phyloP scores from a whole-genome alignment of 495 filamentous ascomycete genomes.

The Daldinia vernicosa region DNA sequence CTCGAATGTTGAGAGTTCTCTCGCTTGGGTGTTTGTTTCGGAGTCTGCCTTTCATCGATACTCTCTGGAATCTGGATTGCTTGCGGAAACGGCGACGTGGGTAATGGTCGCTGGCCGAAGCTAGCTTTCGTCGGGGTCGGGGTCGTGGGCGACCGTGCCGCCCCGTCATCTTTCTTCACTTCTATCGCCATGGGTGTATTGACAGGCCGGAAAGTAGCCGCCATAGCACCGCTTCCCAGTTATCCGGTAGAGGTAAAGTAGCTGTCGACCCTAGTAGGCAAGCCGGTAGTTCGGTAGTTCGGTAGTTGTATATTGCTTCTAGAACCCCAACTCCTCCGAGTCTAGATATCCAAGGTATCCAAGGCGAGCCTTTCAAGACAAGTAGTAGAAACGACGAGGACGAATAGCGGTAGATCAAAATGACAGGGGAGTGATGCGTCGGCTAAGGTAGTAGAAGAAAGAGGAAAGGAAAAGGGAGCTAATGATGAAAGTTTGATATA shows the following conservation, averaged over 20 bases:
- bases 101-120: slow-evolving; percentile 70
- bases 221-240: slow-evolving; percentile 46
- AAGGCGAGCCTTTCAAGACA: slow-evolving; percentile 8
- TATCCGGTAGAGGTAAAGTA: not conserved
- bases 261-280: not conserved
- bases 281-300: slow-evolving; percentile 1
- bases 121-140: slow-evolving; percentile 70
- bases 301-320: slow-evolving; percentile 1
- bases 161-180: slow-evolving; percentile 53
- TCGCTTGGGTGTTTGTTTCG: slow-evolving; percentile 48
- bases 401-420: slow-evolving; percentile 25
- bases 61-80: slow-evolving; percentile 59
- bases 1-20: slow-evolving; percentile 69
- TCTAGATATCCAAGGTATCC: slow-evolving; percentile 5
- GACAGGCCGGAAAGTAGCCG: slow-evolving; percentile 74
- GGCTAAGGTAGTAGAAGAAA: slow-evolving; percentile 9
- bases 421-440: slow-evolving; percentile 9
- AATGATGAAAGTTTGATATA: slow-evolving; percentile 24
- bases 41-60: slow-evolving; percentile 49
- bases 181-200: slow-evolving; percentile 72
- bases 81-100: slow-evolving; percentile 65
- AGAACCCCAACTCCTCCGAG: not conserved
- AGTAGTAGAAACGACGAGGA: slow-evolving; percentile 26
- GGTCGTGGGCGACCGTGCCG: slow-evolving; percentile 71
- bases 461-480: slow-evolving; percentile 18